phyloP scores from a whole-genome alignment of 2,329 filamentous ascomycete species.

The Simplicillium aogashimaense region DNA sequence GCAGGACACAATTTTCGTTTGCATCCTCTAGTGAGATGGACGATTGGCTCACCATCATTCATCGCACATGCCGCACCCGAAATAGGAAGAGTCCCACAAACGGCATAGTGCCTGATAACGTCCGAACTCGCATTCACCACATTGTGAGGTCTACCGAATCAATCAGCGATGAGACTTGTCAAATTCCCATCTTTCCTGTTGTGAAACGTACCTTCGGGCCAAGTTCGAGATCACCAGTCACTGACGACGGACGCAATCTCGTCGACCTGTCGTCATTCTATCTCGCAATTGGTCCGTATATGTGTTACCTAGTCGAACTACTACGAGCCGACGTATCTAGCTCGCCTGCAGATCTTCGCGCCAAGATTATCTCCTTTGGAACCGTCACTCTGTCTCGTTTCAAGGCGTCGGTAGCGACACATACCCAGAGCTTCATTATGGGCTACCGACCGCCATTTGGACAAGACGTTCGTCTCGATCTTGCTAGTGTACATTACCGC shows the following conservation, averaged over 20 bases:
- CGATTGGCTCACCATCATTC: slow-evolving; percentile 37
- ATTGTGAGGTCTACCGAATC: slow-evolving; percentile 36
- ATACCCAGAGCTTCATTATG: slow-evolving; percentile 47
- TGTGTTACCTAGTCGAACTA: slow-evolving; percentile 42
- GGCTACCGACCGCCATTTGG: slow-evolving; percentile 38
- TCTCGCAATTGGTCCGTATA: slow-evolving; percentile 41
- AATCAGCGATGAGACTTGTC: slow-evolving; percentile 14
- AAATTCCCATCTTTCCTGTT: slow-evolving; percentile 39
- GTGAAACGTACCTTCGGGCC: slow-evolving; percentile 34
- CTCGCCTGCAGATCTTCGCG: slow-evolving; percentile 33
- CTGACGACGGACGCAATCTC: slow-evolving; percentile 32
- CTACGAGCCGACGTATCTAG: slow-evolving; percentile 31
- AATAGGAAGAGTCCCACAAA: slow-evolving; percentile 23
- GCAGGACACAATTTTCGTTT: slow-evolving; percentile 39
- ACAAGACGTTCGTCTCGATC: slow-evolving; percentile 33
- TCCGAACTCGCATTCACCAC: slow-evolving; percentile 34
- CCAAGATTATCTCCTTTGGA: slow-evolving; percentile 39
- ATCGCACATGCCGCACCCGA: slow-evolving; percentile 28
- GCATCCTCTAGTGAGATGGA: slow-evolving; percentile 36
- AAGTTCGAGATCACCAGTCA: slow-evolving; percentile 27
- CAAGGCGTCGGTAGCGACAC: slow-evolving; percentile 36
- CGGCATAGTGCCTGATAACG: slow-evolving; percentile 31
- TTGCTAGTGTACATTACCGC: slow-evolving; percentile 44
- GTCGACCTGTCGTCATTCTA: slow-evolving; percentile 43
- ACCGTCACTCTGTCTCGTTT: slow-evolving; percentile 42